Evolutionary conservation across 345 rosid genomes (phyloP).

Genomic region (Aquilaria sinensis): DNA sequence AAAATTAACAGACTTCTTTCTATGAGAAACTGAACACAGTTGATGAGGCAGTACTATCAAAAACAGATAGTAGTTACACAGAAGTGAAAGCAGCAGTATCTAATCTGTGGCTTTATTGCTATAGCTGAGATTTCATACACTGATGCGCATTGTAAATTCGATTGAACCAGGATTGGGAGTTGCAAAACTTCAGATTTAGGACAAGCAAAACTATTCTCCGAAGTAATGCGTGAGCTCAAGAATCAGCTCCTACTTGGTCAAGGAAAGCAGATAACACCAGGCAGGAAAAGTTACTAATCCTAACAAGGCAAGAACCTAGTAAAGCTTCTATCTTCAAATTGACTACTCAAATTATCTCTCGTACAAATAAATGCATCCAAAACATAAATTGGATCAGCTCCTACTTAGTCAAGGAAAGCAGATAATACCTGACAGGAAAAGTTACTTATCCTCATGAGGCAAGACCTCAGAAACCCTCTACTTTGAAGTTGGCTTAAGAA

Average conservation of each 20-base stretch:
- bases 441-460: slow-evolving; percentile 66
- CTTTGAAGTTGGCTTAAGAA: slow-evolving; percentile 92
- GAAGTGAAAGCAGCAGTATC: too few species aligned
- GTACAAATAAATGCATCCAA: slow-evolving; percentile 76
- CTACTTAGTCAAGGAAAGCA: slow-evolving; percentile 7
- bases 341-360: slow-evolving; percentile 78
- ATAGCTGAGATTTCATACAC: too few species aligned
- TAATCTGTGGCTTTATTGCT: too few species aligned
- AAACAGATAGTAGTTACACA: too few species aligned
- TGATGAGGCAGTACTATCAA: too few species aligned
- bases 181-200: too few species aligned
- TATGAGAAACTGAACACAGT: too few species aligned
- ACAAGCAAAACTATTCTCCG: too few species aligned
- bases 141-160: too few species aligned
- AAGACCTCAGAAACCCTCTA: slow-evolving; percentile 78
- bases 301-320: slow-evolving; percentile 61
- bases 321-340: slow-evolving; percentile 90
- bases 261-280: slow-evolving; percentile 43
- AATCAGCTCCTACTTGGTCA: slow-evolving; percentile 1
- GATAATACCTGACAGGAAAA: slow-evolving; percentile 56
- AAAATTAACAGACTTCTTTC: too few species aligned
- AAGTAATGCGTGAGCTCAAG: too few species aligned
- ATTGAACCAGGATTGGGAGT: too few species aligned
- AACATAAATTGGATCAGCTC: slow-evolving; percentile 44
- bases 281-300: slow-evolving; percentile 56